A percentile compares a stretch with the other conserved stretches of the same genome.
These are phyloP conservation scores for Letharia columbiana DNA, from an alignment of 495 filamentous ascomycete genomes.

Conservation along the genomic window DNA sequence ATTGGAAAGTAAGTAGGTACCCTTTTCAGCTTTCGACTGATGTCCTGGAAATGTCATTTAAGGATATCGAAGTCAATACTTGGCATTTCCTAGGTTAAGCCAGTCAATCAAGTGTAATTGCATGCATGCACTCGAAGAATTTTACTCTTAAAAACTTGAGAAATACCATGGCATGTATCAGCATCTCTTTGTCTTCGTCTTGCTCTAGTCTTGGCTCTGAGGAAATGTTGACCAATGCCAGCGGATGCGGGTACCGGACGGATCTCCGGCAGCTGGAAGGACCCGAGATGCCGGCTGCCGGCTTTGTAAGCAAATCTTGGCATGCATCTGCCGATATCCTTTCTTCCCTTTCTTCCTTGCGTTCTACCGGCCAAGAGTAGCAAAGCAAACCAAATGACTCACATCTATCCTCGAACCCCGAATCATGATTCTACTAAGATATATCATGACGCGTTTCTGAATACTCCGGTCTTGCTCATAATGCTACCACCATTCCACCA, in stretches of 20 bases:
- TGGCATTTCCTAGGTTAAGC: background rate
- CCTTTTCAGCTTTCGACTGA: background rate
- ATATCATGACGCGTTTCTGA: background rate
- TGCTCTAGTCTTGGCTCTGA: background rate
- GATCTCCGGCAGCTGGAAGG: too few relatives aligned
- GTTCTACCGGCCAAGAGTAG: too few relatives aligned
- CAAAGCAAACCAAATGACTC: background rate
- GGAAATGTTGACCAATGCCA: too few relatives aligned
- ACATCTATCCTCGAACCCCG: background rate
- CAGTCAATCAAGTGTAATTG: background rate
- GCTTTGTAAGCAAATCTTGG: too few relatives aligned
- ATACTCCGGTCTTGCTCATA: background rate
- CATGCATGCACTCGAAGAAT: background rate
- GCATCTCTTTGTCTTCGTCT: background rate
- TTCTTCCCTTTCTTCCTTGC: too few relatives aligned
- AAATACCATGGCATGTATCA: background rate
- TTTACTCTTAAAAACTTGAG: background rate
- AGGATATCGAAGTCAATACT: background rate
- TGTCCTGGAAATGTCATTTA: background rate
- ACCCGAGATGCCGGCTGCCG: background rate
- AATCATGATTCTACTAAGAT: background rate
- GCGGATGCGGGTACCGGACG: too few relatives aligned
- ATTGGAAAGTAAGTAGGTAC: too few relatives aligned
- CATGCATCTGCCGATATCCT: too few relatives aligned
- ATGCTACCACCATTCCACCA: background rate